Base-by-base conservation (phyloP, 495 filamentous ascomycete genomes). In the Thozetella sp. region DNA sequence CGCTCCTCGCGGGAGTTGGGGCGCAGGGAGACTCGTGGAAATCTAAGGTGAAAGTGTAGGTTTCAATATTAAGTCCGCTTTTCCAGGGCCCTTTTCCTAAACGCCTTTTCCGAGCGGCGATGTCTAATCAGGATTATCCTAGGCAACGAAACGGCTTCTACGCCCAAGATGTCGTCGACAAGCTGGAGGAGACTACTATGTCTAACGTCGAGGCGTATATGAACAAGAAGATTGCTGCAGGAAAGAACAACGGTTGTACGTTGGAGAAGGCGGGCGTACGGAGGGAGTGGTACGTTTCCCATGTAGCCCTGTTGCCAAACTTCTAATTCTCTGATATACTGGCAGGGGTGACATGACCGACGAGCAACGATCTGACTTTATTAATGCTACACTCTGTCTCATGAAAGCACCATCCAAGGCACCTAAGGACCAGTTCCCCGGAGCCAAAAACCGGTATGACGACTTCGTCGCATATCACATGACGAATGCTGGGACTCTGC, bases 391-490 rank as follows among this genome's bases (percentile, higher is more conserved):
- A 11, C 59, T 62, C 55, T 86, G 84, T 63, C 64, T 86, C 53
- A 72, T 71, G 60, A 67, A 73, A 43, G 56, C 69, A 17, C 80
- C 81, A 0, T 63, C 81, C 24, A 68, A 68, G 25, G 67, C 76
- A 9, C 67, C 75, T 26, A 70, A 69, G 26, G 59, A 61, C 26
- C 69, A 73, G 26, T 82, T 73, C 54, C 82, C 84, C 0, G 82
- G 82, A 3, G 82, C 80, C 2, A 55, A 74, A 27, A 77, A 68
- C 58, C 78, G 83, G 1, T 80, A 72, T 17, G 82, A 86, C 61
- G 84, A 86, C 56, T 87, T 85, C 58, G 80, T 83, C 37, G 78
- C 78, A 58, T 81, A 65, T 53, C 80, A 81, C 51, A 71, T 72
- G 61, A 73, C 71, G 23, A 66, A 68, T 55, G 81, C 79, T 0